Base-by-base conservation (phyloP, 495 filamentous ascomycete genomes). In the Podospora comata region DNA sequence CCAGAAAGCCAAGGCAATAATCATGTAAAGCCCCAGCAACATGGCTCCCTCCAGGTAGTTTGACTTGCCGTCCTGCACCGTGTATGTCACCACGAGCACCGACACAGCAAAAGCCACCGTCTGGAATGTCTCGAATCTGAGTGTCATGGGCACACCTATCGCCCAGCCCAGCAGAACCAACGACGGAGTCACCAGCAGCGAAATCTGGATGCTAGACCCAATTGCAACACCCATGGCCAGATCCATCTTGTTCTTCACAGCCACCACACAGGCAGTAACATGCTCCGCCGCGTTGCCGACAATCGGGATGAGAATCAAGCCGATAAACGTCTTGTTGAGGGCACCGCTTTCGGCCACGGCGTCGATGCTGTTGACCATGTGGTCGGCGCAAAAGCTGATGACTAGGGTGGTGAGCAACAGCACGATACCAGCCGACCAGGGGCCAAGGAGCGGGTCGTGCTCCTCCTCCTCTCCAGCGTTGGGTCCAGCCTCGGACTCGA, bases 241-340 rank as follows among this genome's bases (percentile, higher is more conserved):
- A 72, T 97, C 93, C 95, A 98, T 99, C 85, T 99, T 99, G 79
- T 96, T 85, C 81, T 96, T 96, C 73, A 90, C 86, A 0, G 95
- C 92, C 55, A 97, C 94, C 32, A 97, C 90, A 54, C 93, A 89
- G 15, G 95, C 95, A 7, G 95, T 97, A 54, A 96, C 94, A 77
- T 99, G 95, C 79, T 99, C 95, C 9, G 95, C 95, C 2, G 95
- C 95, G 74, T 99, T 99, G 67, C 95, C 95, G 44, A 99, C 95
- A 75, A 99, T 97, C 28, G 95, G 95, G 57, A 99, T 91, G 48
- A 99, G 84, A 68, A 99, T 90, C 64, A 99, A 85, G 82, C 95
- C 95, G 75, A 98, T 95, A 77, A 99, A 99, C 3, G 91, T 97
- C 77, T 95, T 96, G 82, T 89, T 93, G 83, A 99, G 94, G 71